A percentile compares a stretch with the other conserved stretches of the same genome.
Conservation (phyloP, 1,139 yeast species). For the Protomyces lactucae-debilis region DNA sequence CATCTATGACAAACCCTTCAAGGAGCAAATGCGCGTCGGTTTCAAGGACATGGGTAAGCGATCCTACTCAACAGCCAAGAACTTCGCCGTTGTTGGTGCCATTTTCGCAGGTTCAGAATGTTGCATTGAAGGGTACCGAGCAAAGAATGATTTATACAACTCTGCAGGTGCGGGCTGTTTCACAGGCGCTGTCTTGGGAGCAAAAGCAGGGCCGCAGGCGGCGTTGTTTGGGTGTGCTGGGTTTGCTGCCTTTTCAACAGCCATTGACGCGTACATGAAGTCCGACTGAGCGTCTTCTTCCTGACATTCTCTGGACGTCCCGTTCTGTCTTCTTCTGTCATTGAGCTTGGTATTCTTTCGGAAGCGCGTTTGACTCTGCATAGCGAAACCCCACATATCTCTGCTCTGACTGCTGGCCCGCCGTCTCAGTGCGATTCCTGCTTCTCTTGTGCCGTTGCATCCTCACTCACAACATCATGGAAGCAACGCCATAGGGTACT, state of each 20-base stretch:
- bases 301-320: neutral
- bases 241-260: slow-evolving; percentile 92
- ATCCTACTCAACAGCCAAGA: slow-evolving; percentile 81
- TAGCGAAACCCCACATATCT: neutral
- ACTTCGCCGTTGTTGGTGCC: slow-evolving; percentile 91
- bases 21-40: slow-evolving; percentile 87
- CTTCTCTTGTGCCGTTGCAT: neutral
- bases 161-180: slow-evolving; percentile 92
- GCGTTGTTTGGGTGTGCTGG: slow-evolving; percentile 93
- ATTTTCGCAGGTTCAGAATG: slow-evolving; percentile 95
- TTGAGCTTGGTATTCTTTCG: neutral
- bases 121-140: slow-evolving; percentile 68
- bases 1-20: slow-evolving; percentile 76
- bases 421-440: neutral
- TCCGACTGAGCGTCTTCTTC: neutral
- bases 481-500: slow-evolving; percentile 34
- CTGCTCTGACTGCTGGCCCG: neutral
- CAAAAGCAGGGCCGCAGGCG: slow-evolving; percentile 90
- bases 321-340: neutral
- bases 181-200: slow-evolving; percentile 86
- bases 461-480: slow-evolving; percentile 31
- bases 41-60: slow-evolving; percentile 88
- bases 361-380: neutral
- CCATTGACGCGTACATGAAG: slow-evolving; percentile 38
- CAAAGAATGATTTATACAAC: slow-evolving; percentile 86